Conservation (phyloP, 352 stramenopile genomes). For the Globisporangium irregulare region DNA sequence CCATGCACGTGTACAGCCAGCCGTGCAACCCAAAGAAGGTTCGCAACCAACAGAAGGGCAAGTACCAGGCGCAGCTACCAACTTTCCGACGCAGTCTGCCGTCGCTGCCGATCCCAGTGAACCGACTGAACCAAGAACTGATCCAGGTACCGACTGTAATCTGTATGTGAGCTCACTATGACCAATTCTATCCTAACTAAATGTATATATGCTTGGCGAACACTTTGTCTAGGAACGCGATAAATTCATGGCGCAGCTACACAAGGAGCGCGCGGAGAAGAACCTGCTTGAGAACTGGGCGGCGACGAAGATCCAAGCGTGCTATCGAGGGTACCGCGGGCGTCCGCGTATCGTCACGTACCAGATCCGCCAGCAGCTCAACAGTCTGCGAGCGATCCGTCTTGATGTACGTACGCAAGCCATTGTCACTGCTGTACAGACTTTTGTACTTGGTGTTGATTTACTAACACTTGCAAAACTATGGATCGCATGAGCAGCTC, state of each 20-base stretch:
- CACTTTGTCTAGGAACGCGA: constrained; percentile 35
- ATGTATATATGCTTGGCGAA: neutral
- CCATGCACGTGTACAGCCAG: constrained; percentile 31
- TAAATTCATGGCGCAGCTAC: constrained; percentile 57
- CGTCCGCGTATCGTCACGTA: constrained; percentile 47
- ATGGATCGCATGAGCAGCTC: constrained; percentile 27
- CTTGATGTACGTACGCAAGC: constrained; percentile 24
- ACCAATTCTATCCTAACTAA: neutral
- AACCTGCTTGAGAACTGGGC: constrained; percentile 50
- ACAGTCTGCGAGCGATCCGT: constrained; percentile 34
- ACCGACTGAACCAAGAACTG: constrained; percentile 52
- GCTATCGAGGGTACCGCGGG: constrained; percentile 46
- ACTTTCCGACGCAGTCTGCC: constrained; percentile 50
- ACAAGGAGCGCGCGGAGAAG: constrained; percentile 49
- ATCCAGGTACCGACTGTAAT: constrained; percentile 12
- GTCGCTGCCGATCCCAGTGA: constrained; percentile 42
- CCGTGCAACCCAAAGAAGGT: constrained; percentile 27
- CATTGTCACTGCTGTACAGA: neutral
- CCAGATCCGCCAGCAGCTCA: constrained; percentile 36
- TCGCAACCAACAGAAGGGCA: constrained; percentile 26
- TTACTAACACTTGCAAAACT: neutral
- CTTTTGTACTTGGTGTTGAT: neutral
- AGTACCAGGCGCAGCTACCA: constrained; percentile 47
- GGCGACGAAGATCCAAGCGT: constrained; percentile 61
- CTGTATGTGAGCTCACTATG: neutral